Base-by-base conservation (phyloP, 768 basidiomycete species). In the Hemileccinum rubropunctum region DNA sequence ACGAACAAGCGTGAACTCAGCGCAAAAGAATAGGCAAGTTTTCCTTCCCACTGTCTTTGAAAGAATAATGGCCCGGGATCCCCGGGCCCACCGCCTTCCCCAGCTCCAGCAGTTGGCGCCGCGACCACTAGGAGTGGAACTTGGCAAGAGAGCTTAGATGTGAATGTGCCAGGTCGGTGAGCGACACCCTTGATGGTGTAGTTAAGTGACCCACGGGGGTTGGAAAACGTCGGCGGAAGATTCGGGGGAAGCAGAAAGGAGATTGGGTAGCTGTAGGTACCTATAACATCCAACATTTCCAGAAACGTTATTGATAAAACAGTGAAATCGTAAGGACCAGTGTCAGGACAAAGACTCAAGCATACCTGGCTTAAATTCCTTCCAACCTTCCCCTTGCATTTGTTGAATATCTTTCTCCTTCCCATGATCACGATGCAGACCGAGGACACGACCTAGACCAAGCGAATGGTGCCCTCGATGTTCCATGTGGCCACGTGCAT, bases 231-330 rank as follows among this genome's bases (percentile, higher is more conserved):
- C 1, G 97, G 91, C 4, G 95, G 95, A 12, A 88, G 77, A 53
- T 80, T 74, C 5, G 83, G 73, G 0, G 95, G 93, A 47, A 99
- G 83, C 10, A 86, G 71, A 65, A 98, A 94, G 6, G 91, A 92
- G 58, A 99, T 89, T 1, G 97, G 95, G 67, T 92, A 98, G 14
- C 90, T 93, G 65, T 98, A 98, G 6, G 85, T 88, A 30, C 95
- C 95, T 91, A 55, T 9, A 36, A 32, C 42, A 33, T 20, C n/a
- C 48, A 32, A 47, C 50, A 46, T 53, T 50, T 18, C 55, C 34
- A 30, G 18, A 34, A 8, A 34, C 10, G 9, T 3, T 4, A 39
- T 46, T 30, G 7, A 30, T 9, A 30, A 9, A 30, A 8, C 23
- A 30, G n/a, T 28, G 14, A 41, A 38, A 15, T 9, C 1, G 18